phyloP scores from a whole-genome alignment of 1,284 basidiomycete species.

The Salmacisia buchloeana region DNA sequence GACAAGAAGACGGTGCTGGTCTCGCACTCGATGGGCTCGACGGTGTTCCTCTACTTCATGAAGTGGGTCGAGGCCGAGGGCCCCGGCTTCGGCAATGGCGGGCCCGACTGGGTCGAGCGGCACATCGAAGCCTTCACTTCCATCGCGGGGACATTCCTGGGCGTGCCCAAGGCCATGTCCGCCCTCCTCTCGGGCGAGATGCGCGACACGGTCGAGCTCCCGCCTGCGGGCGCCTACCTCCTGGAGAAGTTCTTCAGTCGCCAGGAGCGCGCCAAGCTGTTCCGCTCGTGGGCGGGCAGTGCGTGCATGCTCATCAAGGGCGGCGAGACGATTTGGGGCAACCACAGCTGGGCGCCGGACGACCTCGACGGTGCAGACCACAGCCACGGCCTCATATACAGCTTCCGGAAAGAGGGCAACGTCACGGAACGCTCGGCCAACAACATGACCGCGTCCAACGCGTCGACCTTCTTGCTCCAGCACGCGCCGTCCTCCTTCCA shows the following conservation, averaged over 20 bases:
- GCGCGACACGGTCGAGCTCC: constrained; percentile 81
- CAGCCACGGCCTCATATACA: constrained; percentile 51
- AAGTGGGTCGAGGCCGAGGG: constrained; percentile 92
- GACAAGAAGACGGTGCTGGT: constrained; percentile 78
- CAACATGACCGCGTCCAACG: constrained; percentile 68
- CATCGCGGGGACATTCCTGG: constrained; percentile 79
- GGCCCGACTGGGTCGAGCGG: constrained; percentile 84
- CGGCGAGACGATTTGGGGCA: constrained; percentile 85
- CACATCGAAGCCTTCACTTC: constrained; percentile 55
- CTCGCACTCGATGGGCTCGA: constrained; percentile 62
- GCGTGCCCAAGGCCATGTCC: constrained; percentile 80
- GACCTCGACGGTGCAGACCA: constrained; percentile 20
- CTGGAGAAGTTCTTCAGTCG: constrained; percentile 69
- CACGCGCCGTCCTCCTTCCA: constrained; percentile 77
- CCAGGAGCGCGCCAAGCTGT: constrained; percentile 79
- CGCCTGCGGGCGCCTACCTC: constrained; percentile 73
- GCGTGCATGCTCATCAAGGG: constrained; percentile 67
- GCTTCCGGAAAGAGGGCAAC: background rate
- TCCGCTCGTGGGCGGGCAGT: constrained; percentile 90
- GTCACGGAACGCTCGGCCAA: constrained; percentile 14
- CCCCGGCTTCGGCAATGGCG: constrained; percentile 70
- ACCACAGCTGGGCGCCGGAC: constrained; percentile 52
- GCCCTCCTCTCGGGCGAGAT: constrained; percentile 91
- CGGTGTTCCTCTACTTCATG: constrained; percentile 43
- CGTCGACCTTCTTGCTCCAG: constrained; percentile 72